Evolutionary conservation across 108 stramenopile genomes (phyloP).

Genomic region (Nitzschia sp.): DNA sequence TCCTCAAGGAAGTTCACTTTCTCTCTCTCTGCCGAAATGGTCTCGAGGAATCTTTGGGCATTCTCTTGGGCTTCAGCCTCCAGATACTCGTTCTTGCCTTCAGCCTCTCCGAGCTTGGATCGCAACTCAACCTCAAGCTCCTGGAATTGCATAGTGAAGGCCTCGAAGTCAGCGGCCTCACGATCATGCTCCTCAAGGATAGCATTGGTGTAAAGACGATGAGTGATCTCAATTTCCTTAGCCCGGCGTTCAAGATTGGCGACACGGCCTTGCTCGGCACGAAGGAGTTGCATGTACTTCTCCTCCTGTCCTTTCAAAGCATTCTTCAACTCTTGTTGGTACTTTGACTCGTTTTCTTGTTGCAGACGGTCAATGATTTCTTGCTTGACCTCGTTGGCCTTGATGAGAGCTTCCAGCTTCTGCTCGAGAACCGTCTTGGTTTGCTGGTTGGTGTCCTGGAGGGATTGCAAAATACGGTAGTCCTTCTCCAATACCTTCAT

Average conservation of each 20-base stretch:
- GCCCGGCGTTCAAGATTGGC: slow-evolving; percentile 23
- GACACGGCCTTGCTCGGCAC: slow-evolving; percentile 18
- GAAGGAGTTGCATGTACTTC: slow-evolving; percentile 27
- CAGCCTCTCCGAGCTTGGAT: slow-evolving; percentile 17
- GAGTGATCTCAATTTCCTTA: slow-evolving; percentile 28
- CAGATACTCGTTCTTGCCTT: slow-evolving; percentile 5
- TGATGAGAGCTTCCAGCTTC: slow-evolving; percentile 23
- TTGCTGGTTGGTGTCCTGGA: slow-evolving; percentile 25
- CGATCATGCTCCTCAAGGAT: slow-evolving; percentile 38
- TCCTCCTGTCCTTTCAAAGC: slow-evolving; percentile 35
- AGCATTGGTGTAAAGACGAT: slow-evolving; percentile 36
- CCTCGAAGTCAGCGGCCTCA: slow-evolving; percentile 31
- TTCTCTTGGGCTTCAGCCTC: slow-evolving; percentile 13
- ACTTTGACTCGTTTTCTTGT: slow-evolving; percentile 25
- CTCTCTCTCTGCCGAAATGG: slow-evolving; percentile 23
- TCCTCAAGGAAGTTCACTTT: slow-evolving; percentile 36
- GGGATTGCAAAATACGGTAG: slow-evolving; percentile 22
- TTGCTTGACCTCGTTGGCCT: slow-evolving; percentile 20
- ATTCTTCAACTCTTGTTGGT: slow-evolving; percentile 22
- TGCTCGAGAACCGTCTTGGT: slow-evolving; percentile 25
- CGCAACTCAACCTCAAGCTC: slow-evolving; percentile 34
- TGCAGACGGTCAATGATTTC: slow-evolving; percentile 27
- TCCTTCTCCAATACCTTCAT: slow-evolving; percentile 26
- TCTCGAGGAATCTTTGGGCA: slow-evolving; percentile 15
- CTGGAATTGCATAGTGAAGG: slow-evolving; percentile 29